Evolutionary conservation across 352 stramenopile species (phyloP), one percentile per base, ranked within the genome.

Genomic region (Globisporangium nagaii): DNA sequence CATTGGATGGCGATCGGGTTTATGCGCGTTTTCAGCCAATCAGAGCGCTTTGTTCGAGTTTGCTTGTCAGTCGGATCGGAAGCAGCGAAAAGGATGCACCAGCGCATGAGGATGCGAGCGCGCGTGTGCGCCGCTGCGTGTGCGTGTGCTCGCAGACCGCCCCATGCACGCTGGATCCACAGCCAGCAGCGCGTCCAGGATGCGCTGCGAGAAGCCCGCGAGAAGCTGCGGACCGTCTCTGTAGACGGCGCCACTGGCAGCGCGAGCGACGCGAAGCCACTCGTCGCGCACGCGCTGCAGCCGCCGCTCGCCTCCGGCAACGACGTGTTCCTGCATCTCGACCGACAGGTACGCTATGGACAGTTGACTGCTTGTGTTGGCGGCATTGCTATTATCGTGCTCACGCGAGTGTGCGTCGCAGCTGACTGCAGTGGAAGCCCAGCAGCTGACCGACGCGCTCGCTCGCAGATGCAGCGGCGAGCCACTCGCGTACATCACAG

Each of bases 401-500:
- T n/a, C n/a, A n/a, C n/a, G n/a, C n/a, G n/a, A n/a, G n/a, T n/a
- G n/a, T n/a, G n/a, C n/a, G n/a, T n/a, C n/a, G n/a, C 40, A 78
- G 69, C 28, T 90, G 28, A 75, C 65, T 13, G 11, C 42, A 11
- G 49, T 61, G 0, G 79, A 90, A 43, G 58, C 64, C 4, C 41
- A 61, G 12, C 40, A 4, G 25, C 51, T 90, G n/a, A 52, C 30
- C 0, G 24, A 8, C 2, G 57, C 49, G 12, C 27, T 81, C 3
- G 41, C 62, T 27, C 68, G 67, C 3, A 64, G 78, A 13, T 53
- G 42, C 10, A 44, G 36, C 4, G 75, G 77, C n/a, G 73, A 91
- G 59, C 83, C 83, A 9, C 64, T 93, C 4, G 83, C 83, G n/a
- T 91, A 91, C 42, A 60, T 91, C 13, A 43, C 76, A 0, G 77